Percentiles rank a stretch among this genome's conserved stretches.
phyloP scores from a whole-genome alignment of 768 basidiomycete genomes.

The Pholiota microspora region DNA sequence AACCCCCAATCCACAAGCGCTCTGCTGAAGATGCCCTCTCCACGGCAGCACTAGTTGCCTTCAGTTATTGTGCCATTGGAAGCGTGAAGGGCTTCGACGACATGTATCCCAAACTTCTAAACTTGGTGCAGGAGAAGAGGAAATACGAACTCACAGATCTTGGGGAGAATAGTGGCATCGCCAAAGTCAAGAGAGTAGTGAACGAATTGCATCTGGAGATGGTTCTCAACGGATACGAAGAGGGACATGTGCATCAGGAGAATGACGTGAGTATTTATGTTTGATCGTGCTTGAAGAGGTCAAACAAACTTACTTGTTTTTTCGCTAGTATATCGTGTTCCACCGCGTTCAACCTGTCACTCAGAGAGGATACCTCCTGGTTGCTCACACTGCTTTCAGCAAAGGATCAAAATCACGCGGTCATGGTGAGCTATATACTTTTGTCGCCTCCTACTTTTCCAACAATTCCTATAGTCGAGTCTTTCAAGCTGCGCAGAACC shows the following conservation, averaged over 20 bases:
- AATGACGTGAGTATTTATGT: conserved; percentile 64
- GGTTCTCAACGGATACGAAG: conserved; percentile 80
- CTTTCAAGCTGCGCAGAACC: conserved; percentile 80
- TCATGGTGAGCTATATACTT: conserved; percentile 49
- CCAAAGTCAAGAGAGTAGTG: conserved; percentile 63
- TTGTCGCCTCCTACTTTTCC: neutral
- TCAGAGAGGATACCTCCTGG: conserved; percentile 88
- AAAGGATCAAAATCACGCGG: conserved; percentile 82
- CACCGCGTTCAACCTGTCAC: conserved; percentile 90
- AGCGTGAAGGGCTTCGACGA: conserved; percentile 98
- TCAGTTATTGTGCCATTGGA: conserved; percentile 84
- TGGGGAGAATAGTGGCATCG: conserved; percentile 54
- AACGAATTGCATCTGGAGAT: conserved; percentile 92
- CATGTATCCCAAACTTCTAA: conserved; percentile 89
- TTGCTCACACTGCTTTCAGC: conserved; percentile 91
- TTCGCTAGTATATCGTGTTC: conserved; percentile 80
- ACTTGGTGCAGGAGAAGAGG: conserved; percentile 84
- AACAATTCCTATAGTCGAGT: conserved; percentile 56
- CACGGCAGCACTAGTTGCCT: conserved; percentile 89
- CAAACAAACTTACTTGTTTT: neutral
- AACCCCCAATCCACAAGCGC: conserved; percentile 85
- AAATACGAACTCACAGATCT: conserved; percentile 69
- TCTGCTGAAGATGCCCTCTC: conserved; percentile 95
- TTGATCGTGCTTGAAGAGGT: neutral
- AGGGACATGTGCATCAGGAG: conserved; percentile 97